These are phyloP conservation scores for Macrolepiota fuliginosa DNA, from an alignment of 768 basidiomycete genomes.

Conservation along the genomic window DNA sequence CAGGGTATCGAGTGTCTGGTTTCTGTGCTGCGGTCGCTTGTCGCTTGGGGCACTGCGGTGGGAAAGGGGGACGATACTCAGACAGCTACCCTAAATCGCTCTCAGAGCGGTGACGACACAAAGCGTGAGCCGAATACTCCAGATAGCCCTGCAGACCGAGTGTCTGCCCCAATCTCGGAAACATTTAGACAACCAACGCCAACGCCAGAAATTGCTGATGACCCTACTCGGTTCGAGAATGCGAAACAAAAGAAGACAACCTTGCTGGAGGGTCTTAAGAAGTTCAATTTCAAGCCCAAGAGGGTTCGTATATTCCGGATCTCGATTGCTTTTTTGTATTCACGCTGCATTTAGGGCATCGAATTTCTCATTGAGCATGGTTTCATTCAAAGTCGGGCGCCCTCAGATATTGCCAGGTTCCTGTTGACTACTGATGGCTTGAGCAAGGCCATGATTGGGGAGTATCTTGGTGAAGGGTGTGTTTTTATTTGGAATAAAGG, in stretches of 20 bases:
- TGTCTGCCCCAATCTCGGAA: constrained; percentile 53
- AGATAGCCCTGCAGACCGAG: constrained; percentile 54
- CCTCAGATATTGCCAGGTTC: constrained; percentile 82
- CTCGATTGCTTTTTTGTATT: background rate
- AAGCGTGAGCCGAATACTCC: constrained; percentile 50
- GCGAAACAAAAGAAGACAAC: constrained; percentile 97
- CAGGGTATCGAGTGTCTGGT: constrained; percentile 97
- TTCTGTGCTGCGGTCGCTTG: constrained; percentile 83
- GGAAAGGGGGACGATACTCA: constrained; percentile 43
- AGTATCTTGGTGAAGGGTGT: constrained; percentile 97
- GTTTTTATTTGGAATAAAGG: constrained; percentile 22
- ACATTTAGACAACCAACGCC: constrained; percentile 61
- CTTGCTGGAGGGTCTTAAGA: constrained; percentile 90
- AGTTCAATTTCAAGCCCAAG: constrained; percentile 99
- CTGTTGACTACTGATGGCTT: constrained; percentile 87
- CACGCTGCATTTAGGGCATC: constrained; percentile 59
- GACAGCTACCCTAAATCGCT: constrained; percentile 37
- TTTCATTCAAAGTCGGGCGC: constrained; percentile 71
- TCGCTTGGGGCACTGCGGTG: constrained; percentile 79
- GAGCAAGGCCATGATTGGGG: constrained; percentile 94
- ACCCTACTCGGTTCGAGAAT: constrained; percentile 89
- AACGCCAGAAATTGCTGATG: constrained; percentile 83
- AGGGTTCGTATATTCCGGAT: constrained; percentile 47
- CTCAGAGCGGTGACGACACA: constrained; percentile 51
- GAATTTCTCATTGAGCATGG: constrained; percentile 86